Evolutionary conservation across 176 grass and related monocot genomes (phyloP).

Genomic region (Hsuehochloa calcarea): DNA sequence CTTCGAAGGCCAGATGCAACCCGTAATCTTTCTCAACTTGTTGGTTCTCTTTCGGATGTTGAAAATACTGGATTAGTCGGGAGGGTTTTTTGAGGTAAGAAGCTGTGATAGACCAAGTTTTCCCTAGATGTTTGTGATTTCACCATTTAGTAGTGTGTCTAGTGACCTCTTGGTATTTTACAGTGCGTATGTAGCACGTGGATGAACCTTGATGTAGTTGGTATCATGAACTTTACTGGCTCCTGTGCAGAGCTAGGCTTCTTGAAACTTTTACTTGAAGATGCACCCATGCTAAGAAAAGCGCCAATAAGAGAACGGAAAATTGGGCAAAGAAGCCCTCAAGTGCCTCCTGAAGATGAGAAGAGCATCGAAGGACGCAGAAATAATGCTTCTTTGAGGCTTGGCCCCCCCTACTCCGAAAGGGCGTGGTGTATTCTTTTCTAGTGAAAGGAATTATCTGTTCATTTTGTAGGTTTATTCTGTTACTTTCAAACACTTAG

Average conservation of each 20-base stretch:
- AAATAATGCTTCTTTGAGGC: conserved; percentile 16
- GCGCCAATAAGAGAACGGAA: background rate
- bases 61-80: conserved; percentile 27
- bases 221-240: conserved; percentile 13
- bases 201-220: conserved; percentile 9
- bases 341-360: conserved; percentile 39
- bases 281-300: conserved; percentile 6
- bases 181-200: conserved; percentile 32
- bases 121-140: conserved; percentile 15
- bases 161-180: conserved; percentile 15
- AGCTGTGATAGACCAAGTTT: background rate
- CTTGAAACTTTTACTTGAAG: conserved; percentile 34
- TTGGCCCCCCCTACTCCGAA: background rate
- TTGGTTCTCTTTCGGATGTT: conserved; percentile 43
- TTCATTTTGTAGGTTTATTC: background rate
- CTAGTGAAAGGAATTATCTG: background rate
- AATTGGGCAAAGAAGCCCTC: conserved; percentile 1
- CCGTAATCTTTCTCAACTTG: conserved; percentile 36
- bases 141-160: background rate
- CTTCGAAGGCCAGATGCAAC: background rate
- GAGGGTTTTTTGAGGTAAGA: conserved; percentile 26
- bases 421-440: background rate
- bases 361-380: conserved; percentile 33
- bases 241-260: conserved; percentile 10
- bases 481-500: background rate